A percentile compares a stretch with the other conserved stretches of the same genome.
Evolutionary conservation across 768 basidiomycete species (phyloP).

Genomic region (Candolleomyces eurysporus): DNA sequence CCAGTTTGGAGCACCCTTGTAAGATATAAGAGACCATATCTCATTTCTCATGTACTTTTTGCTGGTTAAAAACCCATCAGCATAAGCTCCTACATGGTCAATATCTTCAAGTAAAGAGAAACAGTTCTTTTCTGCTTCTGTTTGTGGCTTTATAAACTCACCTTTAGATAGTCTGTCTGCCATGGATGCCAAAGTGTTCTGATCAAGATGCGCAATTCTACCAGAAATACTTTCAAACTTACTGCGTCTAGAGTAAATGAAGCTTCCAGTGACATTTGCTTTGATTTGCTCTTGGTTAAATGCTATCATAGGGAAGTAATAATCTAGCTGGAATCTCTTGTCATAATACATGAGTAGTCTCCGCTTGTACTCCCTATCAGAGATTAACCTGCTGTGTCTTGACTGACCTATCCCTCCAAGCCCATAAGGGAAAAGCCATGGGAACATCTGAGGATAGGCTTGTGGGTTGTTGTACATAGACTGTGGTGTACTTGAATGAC

Average conservation of each 20-base stretch:
- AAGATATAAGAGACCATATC: no score
- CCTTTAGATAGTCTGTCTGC: slow-evolving; percentile 8
- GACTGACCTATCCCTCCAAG: slow-evolving; percentile 9
- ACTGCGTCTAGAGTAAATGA: slow-evolving; percentile 13
- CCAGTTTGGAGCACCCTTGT: no score
- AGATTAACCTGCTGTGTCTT: slow-evolving; percentile 6
- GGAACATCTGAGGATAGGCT: slow-evolving; percentile 6
- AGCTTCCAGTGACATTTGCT: slow-evolving; percentile 16
- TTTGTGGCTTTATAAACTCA: slow-evolving; percentile 14
- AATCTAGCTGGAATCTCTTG: slow-evolving; percentile 32
- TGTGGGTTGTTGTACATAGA: neutral
- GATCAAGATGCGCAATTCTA: slow-evolving; percentile 13
- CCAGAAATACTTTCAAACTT: slow-evolving; percentile 16
- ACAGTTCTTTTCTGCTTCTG: slow-evolving; percentile 17
- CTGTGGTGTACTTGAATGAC: neutral
- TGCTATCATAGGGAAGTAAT: slow-evolving; percentile 26
- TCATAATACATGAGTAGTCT: slow-evolving; percentile 33
- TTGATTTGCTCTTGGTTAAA: slow-evolving; percentile 33
- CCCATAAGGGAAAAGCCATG: slow-evolving; percentile 9
- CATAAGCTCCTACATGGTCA: no score
- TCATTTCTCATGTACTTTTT: no score
- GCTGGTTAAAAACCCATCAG: no score
- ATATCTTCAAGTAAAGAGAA: slow-evolving; percentile 19
- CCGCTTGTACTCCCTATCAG: slow-evolving; percentile 19
- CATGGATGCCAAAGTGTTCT: slow-evolving; percentile 7